Percentiles rank a stretch among this genome's conserved stretches.
These are phyloP conservation scores for Phanerochaete sordida DNA, from an alignment of 768 basidiomycete genomes.

Conservation along the genomic window DNA sequence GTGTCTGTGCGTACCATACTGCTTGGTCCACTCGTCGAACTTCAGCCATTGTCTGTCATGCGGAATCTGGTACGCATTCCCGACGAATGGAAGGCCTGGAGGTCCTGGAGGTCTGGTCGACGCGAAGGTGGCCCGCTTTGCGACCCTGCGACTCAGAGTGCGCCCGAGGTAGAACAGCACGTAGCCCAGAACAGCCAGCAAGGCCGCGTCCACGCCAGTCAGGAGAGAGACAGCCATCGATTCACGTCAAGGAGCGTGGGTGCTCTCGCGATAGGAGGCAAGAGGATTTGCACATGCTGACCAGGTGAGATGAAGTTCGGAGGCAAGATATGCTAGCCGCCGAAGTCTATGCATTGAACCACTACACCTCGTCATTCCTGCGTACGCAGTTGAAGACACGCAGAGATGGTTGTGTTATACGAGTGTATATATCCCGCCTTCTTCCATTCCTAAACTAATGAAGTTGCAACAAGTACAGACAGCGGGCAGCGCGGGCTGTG, in stretches of 20 bases:
- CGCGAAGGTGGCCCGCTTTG: background rate
- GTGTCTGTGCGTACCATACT: constrained; percentile 18
- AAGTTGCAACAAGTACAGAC: constrained; percentile 6
- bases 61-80: constrained; percentile 24
- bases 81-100: constrained; percentile 17
- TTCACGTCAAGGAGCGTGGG: background rate
- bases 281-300: background rate
- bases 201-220: background rate
- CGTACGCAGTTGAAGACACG: too few species aligned
- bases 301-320: background rate
- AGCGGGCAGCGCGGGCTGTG: background rate
- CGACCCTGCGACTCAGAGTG: background rate
- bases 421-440: background rate
- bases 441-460: background rate
- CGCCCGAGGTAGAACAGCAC: background rate
- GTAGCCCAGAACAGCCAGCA: background rate
- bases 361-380: too few species aligned
- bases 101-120: constrained; percentile 22
- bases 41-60: constrained; percentile 23
- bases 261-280: background rate
- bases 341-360: background rate
- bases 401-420: too few species aligned
- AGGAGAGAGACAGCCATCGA: background rate
- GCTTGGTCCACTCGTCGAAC: constrained; percentile 21
- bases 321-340: background rate